These are phyloP conservation scores for Salix koriyanagi DNA, from an alignment of 345 rosid species.

Conservation along the genomic window DNA sequence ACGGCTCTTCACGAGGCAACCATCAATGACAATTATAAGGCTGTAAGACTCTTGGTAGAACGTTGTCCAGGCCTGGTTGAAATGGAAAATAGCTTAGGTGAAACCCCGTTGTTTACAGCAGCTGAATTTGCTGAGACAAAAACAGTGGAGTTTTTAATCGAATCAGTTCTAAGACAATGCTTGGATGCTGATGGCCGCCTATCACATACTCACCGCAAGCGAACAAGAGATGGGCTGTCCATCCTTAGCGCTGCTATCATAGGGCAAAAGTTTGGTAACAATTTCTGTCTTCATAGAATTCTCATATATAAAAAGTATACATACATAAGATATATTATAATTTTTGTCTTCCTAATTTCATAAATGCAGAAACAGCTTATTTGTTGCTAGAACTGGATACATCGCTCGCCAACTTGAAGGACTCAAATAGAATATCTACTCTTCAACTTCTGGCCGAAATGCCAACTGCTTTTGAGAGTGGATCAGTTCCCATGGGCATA, in stretches of 20 bases:
- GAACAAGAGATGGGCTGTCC: background rate
- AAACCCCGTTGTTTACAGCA: too few relatives aligned
- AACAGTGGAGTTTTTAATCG: too few relatives aligned
- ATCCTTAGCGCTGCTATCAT: conserved; percentile 28
- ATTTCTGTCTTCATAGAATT: background rate
- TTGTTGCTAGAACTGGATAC: conserved; percentile 2
- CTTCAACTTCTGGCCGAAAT: conserved; percentile 20
- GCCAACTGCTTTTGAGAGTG: background rate
- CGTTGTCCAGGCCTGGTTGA: too few relatives aligned
- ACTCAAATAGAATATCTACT: background rate
- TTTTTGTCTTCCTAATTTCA: background rate
- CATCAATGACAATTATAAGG: too few relatives aligned
- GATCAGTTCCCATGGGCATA: background rate
- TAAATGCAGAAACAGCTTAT: conserved; percentile 14
- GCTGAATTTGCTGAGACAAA: too few relatives aligned
- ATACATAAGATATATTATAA: too few relatives aligned
- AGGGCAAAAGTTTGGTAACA: conserved; percentile 20
- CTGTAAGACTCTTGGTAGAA: too few relatives aligned
- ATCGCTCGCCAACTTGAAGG: conserved; percentile 3
- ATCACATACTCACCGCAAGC: background rate
- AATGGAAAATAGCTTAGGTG: too few relatives aligned
- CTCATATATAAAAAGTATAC: too few relatives aligned
- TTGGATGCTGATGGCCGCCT: too few relatives aligned
- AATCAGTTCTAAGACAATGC: too few relatives aligned
- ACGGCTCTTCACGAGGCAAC: too few relatives aligned